These are phyloP conservation scores for Megacollybia marginata DNA, from an alignment of 768 basidiomycete genomes.

Conservation along the genomic window DNA sequence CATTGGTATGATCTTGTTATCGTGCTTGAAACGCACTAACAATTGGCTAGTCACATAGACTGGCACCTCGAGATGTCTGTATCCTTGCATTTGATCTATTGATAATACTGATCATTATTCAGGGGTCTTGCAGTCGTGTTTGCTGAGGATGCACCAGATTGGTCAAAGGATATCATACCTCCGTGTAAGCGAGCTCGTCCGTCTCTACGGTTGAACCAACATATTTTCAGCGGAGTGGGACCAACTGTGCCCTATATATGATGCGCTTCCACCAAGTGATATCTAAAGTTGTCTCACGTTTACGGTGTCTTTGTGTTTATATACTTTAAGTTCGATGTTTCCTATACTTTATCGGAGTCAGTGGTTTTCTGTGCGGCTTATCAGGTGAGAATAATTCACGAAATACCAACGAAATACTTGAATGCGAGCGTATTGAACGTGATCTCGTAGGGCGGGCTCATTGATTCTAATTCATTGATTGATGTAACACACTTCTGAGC, in stretches of 20 bases:
- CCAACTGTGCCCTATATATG: constrained; percentile 15
- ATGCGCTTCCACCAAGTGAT: constrained; percentile 1
- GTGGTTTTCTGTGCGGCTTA: no score
- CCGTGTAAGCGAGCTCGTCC: background rate
- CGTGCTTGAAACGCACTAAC: background rate
- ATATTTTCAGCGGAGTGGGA: constrained; percentile 8
- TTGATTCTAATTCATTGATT: no score
- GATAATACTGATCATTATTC: background rate
- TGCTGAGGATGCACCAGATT: constrained; percentile 6
- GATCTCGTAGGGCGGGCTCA: no score
- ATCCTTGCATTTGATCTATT: background rate
- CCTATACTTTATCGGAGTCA: no score
- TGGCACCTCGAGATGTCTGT: constrained; percentile 26
- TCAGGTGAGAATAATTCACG: no score
- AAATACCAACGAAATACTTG: no score
- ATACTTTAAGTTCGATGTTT: no score
- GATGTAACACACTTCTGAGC: no score
- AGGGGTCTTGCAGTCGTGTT: constrained; percentile 8
- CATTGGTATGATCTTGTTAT: constrained; percentile 23
- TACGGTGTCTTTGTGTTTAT: no score
- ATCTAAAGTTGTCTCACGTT: background rate
- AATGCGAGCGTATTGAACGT: no score
- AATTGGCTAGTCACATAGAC: constrained; percentile 23
- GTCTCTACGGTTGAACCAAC: background rate
- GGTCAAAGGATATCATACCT: background rate